Evolutionary conservation across 2,329 filamentous ascomycete genomes (phyloP), one percentile per base, ranked within the genome.

Genomic region (Penicillium sp.): DNA sequence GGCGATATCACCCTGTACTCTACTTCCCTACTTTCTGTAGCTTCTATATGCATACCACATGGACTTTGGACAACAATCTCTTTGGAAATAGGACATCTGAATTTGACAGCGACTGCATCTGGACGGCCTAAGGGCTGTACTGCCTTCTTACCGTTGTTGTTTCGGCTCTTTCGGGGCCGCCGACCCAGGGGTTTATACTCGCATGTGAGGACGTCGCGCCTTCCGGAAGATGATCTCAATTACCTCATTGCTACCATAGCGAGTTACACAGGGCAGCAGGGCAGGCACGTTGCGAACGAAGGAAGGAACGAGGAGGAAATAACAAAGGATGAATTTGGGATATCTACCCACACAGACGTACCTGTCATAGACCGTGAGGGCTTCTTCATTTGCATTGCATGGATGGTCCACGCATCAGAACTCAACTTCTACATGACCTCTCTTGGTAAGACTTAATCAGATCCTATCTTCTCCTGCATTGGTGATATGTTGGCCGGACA

Each of bases 1-100:
- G 28, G 39, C 31, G 32, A 46, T 41, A 48, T 45, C 43, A 49
- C 40, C 44, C 48, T 57, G 57, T 57, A 50, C 39, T 53, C 40
- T 51, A 50, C 48, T 49, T 45, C 43, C 29, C 40, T 51, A 50
- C 46, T 49, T 45, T 45, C 29, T 37, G 21, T 47, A 32, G 31
- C 24, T 38, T 34, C n/a, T 47, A 51, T 42, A 51, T 42, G 48
- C 48, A 50, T 49, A 45, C 47, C 19, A 38, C n/a, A 28, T 35
- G 39, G 15, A 24, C 34, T 29, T 29, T 33, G 32, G 10, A 39
- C 22, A 26, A 19, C 10, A 28, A 43, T 19, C 2, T 43, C 6
- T 7, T 22, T 15, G 4, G 6, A 6, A 33, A 28, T 8, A 21
- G 15, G 6, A 15, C 31, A 39, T 47, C 31, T 7, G 8, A n/a